phyloP scores from a whole-genome alignment of 2,329 filamentous ascomycete species.

The Proliferodiscus dingleyae region DNA sequence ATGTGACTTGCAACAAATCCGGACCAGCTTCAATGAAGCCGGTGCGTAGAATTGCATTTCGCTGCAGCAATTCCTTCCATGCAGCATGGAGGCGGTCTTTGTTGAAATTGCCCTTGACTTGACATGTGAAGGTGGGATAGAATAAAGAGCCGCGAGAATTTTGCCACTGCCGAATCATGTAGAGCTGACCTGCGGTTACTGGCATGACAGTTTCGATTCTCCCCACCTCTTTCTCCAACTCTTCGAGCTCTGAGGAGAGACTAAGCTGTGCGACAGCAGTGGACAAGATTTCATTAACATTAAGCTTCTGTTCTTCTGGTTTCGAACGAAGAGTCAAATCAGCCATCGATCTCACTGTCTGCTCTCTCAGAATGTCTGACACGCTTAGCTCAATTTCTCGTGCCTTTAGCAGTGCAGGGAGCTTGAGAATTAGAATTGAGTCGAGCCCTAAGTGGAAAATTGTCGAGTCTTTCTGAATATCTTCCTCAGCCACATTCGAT shows the following conservation, averaged over 20 bases:
- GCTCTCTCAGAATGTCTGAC: conserved; percentile 63
- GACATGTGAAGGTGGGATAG: conserved; percentile 67
- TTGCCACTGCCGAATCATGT: conserved; percentile 76
- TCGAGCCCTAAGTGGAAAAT: conserved; percentile 85
- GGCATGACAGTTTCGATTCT: conserved; percentile 54
- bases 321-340: conserved; percentile 22
- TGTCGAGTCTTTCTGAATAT: conserved; percentile 57
- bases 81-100: conserved; percentile 44
- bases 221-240: conserved; percentile 37
- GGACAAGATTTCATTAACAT: conserved; percentile 38
- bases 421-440: conserved; percentile 87
- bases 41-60: conserved; percentile 65
- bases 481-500: conserved; percentile 52
- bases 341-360: conserved; percentile 62
- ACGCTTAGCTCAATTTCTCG: conserved; percentile 59
- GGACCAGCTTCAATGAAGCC: conserved; percentile 43
- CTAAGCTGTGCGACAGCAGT: conserved; percentile 37
- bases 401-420: conserved; percentile 64
- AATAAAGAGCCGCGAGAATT: conserved; percentile 63
- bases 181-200: conserved; percentile 70
- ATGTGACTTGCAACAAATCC: conserved; percentile 61
- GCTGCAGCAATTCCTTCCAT: conserved; percentile 55
- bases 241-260: conserved; percentile 33
- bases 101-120: conserved; percentile 38
- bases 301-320: conserved; percentile 33